Evolutionary conservation across 2,329 filamentous ascomycete genomes (phyloP), one percentile per base, ranked within the genome.

Genomic region (Pseudogymnoascus sp.): DNA sequence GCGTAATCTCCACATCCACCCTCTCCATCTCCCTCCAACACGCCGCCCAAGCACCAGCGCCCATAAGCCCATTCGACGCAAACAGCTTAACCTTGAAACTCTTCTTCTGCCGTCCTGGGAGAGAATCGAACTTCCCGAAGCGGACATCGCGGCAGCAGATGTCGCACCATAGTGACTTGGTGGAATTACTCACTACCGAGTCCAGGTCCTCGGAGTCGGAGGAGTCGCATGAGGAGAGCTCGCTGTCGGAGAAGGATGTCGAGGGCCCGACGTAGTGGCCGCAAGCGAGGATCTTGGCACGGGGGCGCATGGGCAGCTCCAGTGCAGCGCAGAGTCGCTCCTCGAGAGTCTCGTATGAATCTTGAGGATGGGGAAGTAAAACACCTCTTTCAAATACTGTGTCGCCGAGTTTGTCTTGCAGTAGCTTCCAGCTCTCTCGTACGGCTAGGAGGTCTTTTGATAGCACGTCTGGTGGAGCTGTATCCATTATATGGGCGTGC

Each of bases 11-110:
- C 1, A 96, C 90, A 72, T 99, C 95, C 0, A 97, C 91, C n/a
- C 93, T 85, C 77, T 99, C 95, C 95, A 99, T 99, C 76, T 97
- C 93, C 69, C 86, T 89, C 93, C 93, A 99, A 64, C 91, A 93
- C 1, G 93, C 93, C 4, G 85, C 85, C 95, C 95, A 99, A 0
- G 95, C 93, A 0, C 91, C 91, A 4, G 91, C 87, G 64, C 87
- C 85, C 91, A 99, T 96, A 59, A 97, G 78, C 0, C 95, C 95
- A 74, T 97, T 99, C 62, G 92, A 93, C 0, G 95, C 95, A 71
- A 93, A 99, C 1, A 97, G 87, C 72, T 92, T 95, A 74, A 97
- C 82, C 31, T 87, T 83, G 80, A 91, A 95, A 60, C 83, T 3
- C n/a, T 67, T 69, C 28, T 71, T 68, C 28, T 65, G 65, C 33